These are phyloP conservation scores for Castanospermum australe DNA, from an alignment of 306 rosid genomes.

Conservation along the genomic window DNA sequence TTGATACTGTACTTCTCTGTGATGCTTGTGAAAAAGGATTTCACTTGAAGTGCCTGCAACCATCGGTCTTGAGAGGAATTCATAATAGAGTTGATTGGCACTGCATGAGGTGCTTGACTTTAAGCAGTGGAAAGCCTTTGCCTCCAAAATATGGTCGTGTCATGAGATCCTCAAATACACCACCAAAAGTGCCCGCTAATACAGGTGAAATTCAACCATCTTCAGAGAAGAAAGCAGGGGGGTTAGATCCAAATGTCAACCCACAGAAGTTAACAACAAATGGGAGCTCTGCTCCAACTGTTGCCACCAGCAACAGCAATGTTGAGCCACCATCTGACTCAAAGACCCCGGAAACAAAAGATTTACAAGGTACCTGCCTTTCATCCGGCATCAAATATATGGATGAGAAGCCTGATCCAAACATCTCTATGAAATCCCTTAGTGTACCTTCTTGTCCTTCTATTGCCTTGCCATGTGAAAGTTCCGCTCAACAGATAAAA, in stretches of 20 bases:
- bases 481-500: constrained; percentile 40
- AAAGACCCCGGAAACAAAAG: constrained; percentile 35
- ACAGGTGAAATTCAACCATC: constrained; percentile 48
- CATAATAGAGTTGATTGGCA: constrained; percentile 98
- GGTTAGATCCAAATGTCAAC: constrained; percentile 53
- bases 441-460: constrained; percentile 37
- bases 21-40: constrained; percentile 98
- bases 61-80: constrained; percentile 73
- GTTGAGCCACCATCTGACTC: constrained; percentile 41
- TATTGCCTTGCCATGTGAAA: constrained; percentile 45
- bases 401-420: constrained; percentile 50
- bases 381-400: constrained; percentile 41
- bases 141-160: constrained; percentile 99
- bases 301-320: constrained; percentile 30
- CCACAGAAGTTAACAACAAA: constrained; percentile 46
- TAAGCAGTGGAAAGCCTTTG: constrained; percentile 92
- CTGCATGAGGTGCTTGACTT: constrained; percentile 76
- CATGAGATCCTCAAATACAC: constrained; percentile 80
- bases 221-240: constrained; percentile 65
- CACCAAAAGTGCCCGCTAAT: constrained; percentile 57
- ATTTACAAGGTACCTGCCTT: constrained; percentile 36
- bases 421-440: constrained; percentile 39
- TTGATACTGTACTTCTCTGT: constrained; percentile 85
- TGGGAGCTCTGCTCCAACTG: constrained; percentile 50
- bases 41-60: constrained; percentile 81